Percentiles rank a stretch among this genome's conserved stretches.
phyloP scores from a whole-genome alignment of 2,329 filamentous ascomycete species.

The Diaporthe sp. region DNA sequence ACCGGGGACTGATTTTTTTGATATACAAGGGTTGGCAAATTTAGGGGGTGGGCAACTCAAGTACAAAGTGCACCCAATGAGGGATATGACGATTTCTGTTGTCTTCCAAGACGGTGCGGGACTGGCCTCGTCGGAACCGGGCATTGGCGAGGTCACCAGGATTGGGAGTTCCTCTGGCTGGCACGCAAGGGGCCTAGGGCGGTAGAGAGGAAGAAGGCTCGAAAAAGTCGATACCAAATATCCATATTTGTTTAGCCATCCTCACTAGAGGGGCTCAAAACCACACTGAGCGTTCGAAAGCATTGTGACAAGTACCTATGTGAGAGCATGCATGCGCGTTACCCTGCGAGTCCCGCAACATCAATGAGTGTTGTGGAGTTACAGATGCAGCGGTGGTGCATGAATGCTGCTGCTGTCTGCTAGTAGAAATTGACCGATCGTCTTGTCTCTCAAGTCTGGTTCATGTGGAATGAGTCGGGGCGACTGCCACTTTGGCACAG shows the following conservation, averaged over 20 bases:
- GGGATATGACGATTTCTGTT: conserved; percentile 25
- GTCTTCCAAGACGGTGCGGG: conserved; percentile 24
- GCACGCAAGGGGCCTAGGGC: conserved; percentile 12
- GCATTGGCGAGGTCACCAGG: conserved; percentile 7
- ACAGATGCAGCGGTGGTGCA: neutral
- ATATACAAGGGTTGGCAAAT: neutral
- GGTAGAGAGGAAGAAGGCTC: conserved; percentile 21
- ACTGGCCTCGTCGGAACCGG: conserved; percentile 24
- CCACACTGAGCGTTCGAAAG: neutral
- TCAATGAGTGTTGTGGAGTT: neutral
- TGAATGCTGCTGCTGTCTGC: neutral
- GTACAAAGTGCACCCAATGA: conserved; percentile 23
- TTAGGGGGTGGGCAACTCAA: neutral
- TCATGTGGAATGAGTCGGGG: neutral
- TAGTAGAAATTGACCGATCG: neutral
- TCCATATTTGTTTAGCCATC: conserved; percentile 12
- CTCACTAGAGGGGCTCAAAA: conserved; percentile 30
- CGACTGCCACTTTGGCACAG: neutral
- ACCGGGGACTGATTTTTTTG: neutral
- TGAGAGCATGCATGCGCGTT: neutral
- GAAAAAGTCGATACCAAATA: conserved; percentile 37
- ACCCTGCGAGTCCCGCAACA: neutral
- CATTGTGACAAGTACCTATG: neutral
- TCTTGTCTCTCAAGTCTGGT: neutral
- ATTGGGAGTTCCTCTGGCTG: conserved; percentile 1